These are phyloP conservation scores for Komagataella pseudopastoris DNA, from an alignment of 805 yeast species.

Conservation along the genomic window DNA sequence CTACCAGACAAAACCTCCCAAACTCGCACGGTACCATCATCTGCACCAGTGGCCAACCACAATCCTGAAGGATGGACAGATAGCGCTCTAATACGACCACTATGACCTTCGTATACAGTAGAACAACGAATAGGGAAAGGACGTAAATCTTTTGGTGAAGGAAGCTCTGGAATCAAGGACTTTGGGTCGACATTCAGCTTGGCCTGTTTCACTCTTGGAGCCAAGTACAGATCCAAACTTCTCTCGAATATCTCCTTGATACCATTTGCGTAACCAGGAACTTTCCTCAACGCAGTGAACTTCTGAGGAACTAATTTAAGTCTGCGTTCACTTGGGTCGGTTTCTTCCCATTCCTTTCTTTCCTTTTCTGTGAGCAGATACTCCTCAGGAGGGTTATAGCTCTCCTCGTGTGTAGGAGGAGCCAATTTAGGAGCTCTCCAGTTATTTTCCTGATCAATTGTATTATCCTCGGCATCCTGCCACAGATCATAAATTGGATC, in stretches of 20 bases:
- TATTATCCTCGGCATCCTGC: constrained; percentile 51
- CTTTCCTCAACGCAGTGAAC: constrained; percentile 70
- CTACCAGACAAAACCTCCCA: constrained; percentile 97
- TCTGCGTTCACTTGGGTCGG: constrained; percentile 69
- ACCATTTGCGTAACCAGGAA: constrained; percentile 81
- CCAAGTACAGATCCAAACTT: constrained; percentile 83
- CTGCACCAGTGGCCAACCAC: constrained; percentile 96
- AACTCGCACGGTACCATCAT: constrained; percentile 89
- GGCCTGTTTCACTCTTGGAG: constrained; percentile 89
- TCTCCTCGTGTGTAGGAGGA: constrained; percentile 94
- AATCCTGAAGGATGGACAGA: constrained; percentile 81
- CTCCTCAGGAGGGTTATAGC: constrained; percentile 96
- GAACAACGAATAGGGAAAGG: constrained; percentile 94
- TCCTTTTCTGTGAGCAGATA: constrained; percentile 76
- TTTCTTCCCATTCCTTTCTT: constrained; percentile 49
- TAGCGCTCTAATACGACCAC: constrained; percentile 67
- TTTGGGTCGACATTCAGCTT: constrained; percentile 93
- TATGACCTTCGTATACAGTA: constrained; percentile 74
- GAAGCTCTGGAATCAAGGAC: constrained; percentile 87
- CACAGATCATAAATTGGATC: constrained; percentile 62
- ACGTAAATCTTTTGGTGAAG: constrained; percentile 90
- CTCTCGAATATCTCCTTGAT: constrained; percentile 90
- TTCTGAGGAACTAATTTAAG: constrained; percentile 73
- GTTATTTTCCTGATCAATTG: constrained; percentile 74
- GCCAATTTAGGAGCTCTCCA: constrained; percentile 90